Evolutionary conservation across 768 basidiomycete genomes (phyloP), one percentile per base, ranked within the genome.

Genomic region (Mycena haematopus): DNA sequence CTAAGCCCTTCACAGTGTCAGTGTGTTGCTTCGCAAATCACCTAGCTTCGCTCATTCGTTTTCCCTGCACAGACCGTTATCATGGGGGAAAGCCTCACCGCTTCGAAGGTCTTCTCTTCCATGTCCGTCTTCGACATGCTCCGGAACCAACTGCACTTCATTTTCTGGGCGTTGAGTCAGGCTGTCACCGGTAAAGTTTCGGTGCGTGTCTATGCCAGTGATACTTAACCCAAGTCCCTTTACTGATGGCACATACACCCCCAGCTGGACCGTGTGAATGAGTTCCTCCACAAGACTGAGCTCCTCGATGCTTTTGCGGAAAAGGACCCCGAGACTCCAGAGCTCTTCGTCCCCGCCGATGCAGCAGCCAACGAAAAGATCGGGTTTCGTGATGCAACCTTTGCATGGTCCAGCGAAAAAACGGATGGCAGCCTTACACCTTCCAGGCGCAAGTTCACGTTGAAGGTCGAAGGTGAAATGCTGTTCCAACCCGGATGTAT

Each of bases 101-200:
- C 79, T 9, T 79, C 80, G 8, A 76, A 71, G 22, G 82, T 84
- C 10, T 84, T 84, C 69, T 80, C 81, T 13, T 81, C 79, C 61
- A 82, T 86, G 76, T 71, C 81, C 58, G 85, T 90, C 33, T 91
- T 92, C 67, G 83, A 86, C 52, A 80, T 87, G 68, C 72, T 92
- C 33, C 80, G 85, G 25, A 78, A 79, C 4, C 62, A 64, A 21
- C 47, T 64, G 17, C 56, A 58, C 13, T 67, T 67, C 19, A 56
- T 67, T 33, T 67, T 67, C 62, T 67, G 66, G 66, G 56, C 66
- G 7, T 11, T 67, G 46, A 61, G 56, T 29, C 66, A 67, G 21
- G 53, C 59, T 6, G 58, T 72, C 29, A 68, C 74, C 73, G 87
- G 82, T 58, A 87, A 86, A 73, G 89, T 92, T 8, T 89, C 89